These are phyloP conservation scores for Apiospora arundinis DNA, from an alignment of 2,329 filamentous ascomycete species.

Conservation along the genomic window DNA sequence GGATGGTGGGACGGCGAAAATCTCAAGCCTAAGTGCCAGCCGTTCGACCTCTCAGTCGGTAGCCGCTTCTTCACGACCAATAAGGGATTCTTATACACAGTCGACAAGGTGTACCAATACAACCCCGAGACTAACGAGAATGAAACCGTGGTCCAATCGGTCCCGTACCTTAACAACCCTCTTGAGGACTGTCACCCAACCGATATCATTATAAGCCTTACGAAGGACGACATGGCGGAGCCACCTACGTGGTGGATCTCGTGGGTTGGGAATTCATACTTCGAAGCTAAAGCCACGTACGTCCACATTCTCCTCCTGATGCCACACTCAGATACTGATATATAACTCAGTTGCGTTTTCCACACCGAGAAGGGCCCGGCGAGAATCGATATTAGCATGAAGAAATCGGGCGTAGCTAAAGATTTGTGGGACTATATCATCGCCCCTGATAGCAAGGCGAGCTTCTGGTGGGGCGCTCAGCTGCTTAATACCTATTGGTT, in stretches of 20 bases:
- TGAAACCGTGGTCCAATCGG: too few relatives aligned
- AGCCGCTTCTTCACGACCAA: too few relatives aligned
- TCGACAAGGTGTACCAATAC: too few relatives aligned
- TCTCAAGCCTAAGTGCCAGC: too few relatives aligned
- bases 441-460: neutral
- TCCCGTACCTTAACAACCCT: too few relatives aligned
- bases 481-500: conserved; percentile 1
- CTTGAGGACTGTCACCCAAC: neutral
- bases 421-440: neutral
- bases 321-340: neutral
- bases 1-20: too few relatives aligned
- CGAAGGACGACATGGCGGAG: neutral
- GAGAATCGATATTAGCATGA: neutral
- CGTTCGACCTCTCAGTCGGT: too few relatives aligned
- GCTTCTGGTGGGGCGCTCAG: neutral
- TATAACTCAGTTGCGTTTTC: neutral
- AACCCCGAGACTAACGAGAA: too few relatives aligned
- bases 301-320: neutral
- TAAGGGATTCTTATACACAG: too few relatives aligned
- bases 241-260: conserved; percentile 12
- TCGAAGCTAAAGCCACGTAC: conserved; percentile 4
- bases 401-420: neutral
- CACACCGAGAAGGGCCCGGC: neutral
- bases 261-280: neutral
- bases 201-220: neutral